Percentiles rank a stretch among this genome's conserved stretches.
These are phyloP conservation scores for Galeopsis tetrahit DNA, from an alignment of 257 asterid genomes.

Conservation along the genomic window DNA sequence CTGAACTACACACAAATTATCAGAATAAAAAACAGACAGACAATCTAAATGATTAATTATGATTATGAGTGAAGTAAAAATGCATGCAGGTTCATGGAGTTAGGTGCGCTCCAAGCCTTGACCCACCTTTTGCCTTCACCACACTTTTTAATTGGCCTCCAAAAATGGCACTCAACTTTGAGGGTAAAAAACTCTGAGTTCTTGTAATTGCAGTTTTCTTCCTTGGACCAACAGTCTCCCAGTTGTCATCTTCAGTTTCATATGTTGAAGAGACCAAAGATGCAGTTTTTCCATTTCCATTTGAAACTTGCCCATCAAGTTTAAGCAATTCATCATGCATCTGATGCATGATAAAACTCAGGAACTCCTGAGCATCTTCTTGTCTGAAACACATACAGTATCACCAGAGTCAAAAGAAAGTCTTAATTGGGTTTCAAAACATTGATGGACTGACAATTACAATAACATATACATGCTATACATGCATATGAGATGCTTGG, in stretches of 20 bases:
- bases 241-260: slow-evolving; percentile 60
- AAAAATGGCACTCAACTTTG: slow-evolving; percentile 75
- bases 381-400: slow-evolving; percentile 59
- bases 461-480: slow-evolving; percentile 16
- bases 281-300: slow-evolving; percentile 54
- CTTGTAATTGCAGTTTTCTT: slow-evolving; percentile 74
- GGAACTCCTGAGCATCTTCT: slow-evolving; percentile 93
- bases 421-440: slow-evolving; percentile 14
- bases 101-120: slow-evolving; percentile 20
- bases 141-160: slow-evolving; percentile 84
- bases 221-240: slow-evolving; percentile 82
- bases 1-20: slow-evolving; percentile 21
- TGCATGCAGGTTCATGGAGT: slow-evolving; percentile 23
- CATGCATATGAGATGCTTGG: slow-evolving; percentile 14
- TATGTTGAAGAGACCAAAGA: slow-evolving; percentile 67
- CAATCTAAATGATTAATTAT: background rate
- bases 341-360: slow-evolving; percentile 87
- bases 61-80: slow-evolving; percentile 1
- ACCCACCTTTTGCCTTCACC: slow-evolving; percentile 81
- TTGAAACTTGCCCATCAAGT: slow-evolving; percentile 61
- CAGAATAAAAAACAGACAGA: slow-evolving; percentile 12
- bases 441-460: slow-evolving; percentile 21
- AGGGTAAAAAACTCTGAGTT: slow-evolving; percentile 77
- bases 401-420: slow-evolving; percentile 27
- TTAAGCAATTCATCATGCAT: slow-evolving; percentile 92